Conservation (phyloP, 257 asterid species). For the Nicotiana obtusifolia region DNA sequence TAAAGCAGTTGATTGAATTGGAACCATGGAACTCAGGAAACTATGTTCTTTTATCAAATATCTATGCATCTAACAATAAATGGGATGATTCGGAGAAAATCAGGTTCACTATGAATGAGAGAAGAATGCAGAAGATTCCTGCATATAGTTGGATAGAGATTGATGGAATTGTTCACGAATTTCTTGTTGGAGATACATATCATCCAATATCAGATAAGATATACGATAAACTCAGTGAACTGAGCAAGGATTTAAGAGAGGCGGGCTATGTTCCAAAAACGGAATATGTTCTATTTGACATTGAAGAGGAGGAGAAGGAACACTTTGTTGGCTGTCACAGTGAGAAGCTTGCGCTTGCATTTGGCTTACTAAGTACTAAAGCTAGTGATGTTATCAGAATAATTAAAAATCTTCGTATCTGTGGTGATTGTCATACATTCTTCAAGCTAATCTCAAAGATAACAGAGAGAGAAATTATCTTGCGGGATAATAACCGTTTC, state of each 20-base stretch:
- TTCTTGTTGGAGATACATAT: slow-evolving; percentile 38
- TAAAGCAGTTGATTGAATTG: slow-evolving; percentile 32
- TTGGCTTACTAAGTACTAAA: slow-evolving; percentile 29
- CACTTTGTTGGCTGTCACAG: slow-evolving; percentile 34
- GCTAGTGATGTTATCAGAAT: slow-evolving; percentile 24
- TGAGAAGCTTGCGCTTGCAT: slow-evolving; percentile 46
- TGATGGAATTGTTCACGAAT: slow-evolving; percentile 38
- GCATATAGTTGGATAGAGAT: slow-evolving; percentile 45
- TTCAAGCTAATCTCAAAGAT: slow-evolving; percentile 35
- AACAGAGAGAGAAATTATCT: slow-evolving; percentile 27
- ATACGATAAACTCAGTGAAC: slow-evolving; percentile 28
- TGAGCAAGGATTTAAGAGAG: slow-evolving; percentile 26
- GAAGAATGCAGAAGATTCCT: slow-evolving; percentile 32
- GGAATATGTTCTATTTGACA: slow-evolving; percentile 39
- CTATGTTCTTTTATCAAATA: slow-evolving; percentile 36
- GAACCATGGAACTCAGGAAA: slow-evolving; percentile 43
- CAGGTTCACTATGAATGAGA: slow-evolving; percentile 23
- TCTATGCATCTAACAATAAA: slow-evolving; percentile 33
- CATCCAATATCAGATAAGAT: slow-evolving; percentile 36
- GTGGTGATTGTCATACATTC: slow-evolving; percentile 39
- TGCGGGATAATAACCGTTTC: slow-evolving; percentile 41
- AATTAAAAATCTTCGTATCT: slow-evolving; percentile 38
- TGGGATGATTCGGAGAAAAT: slow-evolving; percentile 34
- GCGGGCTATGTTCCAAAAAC: slow-evolving; percentile 35
- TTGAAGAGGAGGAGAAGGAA: slow-evolving; percentile 48